These are phyloP conservation scores for Baudoinia panamericana DNA, from an alignment of 495 filamentous ascomycete species.

Conservation along the genomic window DNA sequence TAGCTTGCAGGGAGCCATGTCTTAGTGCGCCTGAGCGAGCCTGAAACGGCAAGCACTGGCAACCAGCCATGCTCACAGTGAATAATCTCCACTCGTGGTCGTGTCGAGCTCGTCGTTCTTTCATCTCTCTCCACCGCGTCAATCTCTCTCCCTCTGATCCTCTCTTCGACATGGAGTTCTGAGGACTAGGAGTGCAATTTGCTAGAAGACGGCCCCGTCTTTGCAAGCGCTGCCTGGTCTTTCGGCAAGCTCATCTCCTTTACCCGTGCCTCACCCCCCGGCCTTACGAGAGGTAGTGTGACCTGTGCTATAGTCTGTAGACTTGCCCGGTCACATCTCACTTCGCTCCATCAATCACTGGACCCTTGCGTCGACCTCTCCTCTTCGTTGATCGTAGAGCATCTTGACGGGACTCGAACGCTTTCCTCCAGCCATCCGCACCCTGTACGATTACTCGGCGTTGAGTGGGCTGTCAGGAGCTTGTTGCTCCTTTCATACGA, in stretches of 20 bases:
- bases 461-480: neutral
- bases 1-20: neutral
- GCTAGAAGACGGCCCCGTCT: conserved; percentile 12
- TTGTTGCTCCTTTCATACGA: conserved; percentile 5
- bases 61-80: conserved; percentile 7
- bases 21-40: conserved; percentile 1
- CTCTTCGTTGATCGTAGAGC: conserved; percentile 25
- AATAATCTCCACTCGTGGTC: conserved; percentile 3
- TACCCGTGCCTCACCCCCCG: conserved; percentile 1
- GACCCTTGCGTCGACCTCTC: conserved; percentile 14
- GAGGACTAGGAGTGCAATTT: conserved; percentile 13
- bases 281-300: conserved; percentile 10
- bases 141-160: neutral
- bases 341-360: neutral
- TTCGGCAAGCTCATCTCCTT: conserved; percentile 8
- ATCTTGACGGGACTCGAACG: conserved; percentile 15
- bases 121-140: conserved; percentile 12
- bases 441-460: conserved; percentile 1
- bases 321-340: neutral
- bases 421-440: neutral
- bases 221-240: conserved; percentile 8
- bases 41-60: conserved; percentile 1
- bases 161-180: conserved; percentile 17
- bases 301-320: conserved; percentile 3
- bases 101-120: conserved; percentile 4